phyloP scores from a whole-genome alignment of 805 yeast species.

The Yamadazyma sp. region DNA sequence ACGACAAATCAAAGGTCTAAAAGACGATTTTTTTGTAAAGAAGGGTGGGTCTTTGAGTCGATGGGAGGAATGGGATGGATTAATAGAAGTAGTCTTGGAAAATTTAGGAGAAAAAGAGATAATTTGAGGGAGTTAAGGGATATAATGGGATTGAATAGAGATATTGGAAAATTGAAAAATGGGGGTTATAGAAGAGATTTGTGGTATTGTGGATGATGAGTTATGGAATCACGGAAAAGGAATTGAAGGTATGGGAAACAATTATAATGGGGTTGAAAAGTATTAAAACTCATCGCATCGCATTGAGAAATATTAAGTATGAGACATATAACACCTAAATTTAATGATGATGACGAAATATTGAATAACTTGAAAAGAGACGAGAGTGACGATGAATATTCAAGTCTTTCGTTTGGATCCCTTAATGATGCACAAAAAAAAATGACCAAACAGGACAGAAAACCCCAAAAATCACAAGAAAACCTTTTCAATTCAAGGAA shows the following conservation, averaged over 20 bases:
- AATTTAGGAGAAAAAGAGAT: too few relatives aligned
- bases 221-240: background rate
- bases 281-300: conserved; percentile 3
- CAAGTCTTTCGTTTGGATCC: conserved; percentile 62
- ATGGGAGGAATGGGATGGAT: too few relatives aligned
- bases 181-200: background rate
- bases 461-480: background rate
- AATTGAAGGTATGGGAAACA: background rate
- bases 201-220: background rate
- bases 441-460: conserved; percentile 17
- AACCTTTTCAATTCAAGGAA: background rate
- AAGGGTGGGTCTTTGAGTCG: background rate
- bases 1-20: too few relatives aligned
- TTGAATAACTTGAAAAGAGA: conserved; percentile 1
- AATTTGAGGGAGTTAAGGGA: too few relatives aligned
- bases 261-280: background rate
- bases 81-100: too few relatives aligned
- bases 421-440: conserved; percentile 57
- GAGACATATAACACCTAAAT: conserved; percentile 4
- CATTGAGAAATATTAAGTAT: conserved; percentile 2
- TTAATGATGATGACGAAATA: conserved; percentile 14
- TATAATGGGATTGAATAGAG: too few relatives aligned
- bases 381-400: conserved; percentile 43
- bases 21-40: background rate
- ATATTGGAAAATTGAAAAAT: too few relatives aligned